phyloP scores from a whole-genome alignment of 2,329 filamentous ascomycete genomes.

The Mycogone perniciosa region DNA sequence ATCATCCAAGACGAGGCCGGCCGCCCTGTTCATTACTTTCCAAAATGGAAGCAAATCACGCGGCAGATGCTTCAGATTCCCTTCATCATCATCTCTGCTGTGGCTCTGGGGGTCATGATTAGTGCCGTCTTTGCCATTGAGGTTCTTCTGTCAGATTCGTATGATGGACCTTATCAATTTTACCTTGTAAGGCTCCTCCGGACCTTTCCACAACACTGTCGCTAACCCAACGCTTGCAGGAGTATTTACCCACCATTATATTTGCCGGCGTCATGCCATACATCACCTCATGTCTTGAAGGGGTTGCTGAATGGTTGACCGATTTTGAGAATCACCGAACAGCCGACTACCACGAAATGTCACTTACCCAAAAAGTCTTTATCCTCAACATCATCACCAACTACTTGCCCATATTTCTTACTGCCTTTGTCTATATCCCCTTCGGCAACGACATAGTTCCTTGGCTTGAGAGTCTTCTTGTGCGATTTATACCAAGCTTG shows the following conservation, averaged over 20 bases:
- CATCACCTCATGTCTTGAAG: conserved; percentile 56
- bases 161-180: conserved; percentile 61
- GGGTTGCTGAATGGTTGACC: conserved; percentile 56
- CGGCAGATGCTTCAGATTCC: conserved; percentile 64
- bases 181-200: conserved; percentile 47
- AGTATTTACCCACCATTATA: conserved; percentile 66
- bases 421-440: conserved; percentile 73
- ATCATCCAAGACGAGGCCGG: conserved; percentile 57
- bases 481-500: conserved; percentile 39
- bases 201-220: not conserved
- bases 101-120: conserved; percentile 60
- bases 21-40: conserved; percentile 55
- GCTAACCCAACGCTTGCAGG: conserved; percentile 32
- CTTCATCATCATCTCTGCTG: conserved; percentile 54
- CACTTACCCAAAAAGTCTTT: conserved; percentile 68
- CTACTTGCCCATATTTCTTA: conserved; percentile 69
- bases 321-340: conserved; percentile 73
- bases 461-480: conserved; percentile 54
- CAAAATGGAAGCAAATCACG: conserved; percentile 55
- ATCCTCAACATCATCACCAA: conserved; percentile 76
- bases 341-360: conserved; percentile 59
- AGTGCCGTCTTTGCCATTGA: conserved; percentile 66
- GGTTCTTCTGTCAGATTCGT: conserved; percentile 68
- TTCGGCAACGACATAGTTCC: conserved; percentile 64
- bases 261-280: conserved; percentile 62